Percentiles rank a stretch among this genome's conserved stretches.
Evolutionary conservation across 2,329 filamentous ascomycete genomes (phyloP).

Genomic region (Fusarium nelsonii): DNA sequence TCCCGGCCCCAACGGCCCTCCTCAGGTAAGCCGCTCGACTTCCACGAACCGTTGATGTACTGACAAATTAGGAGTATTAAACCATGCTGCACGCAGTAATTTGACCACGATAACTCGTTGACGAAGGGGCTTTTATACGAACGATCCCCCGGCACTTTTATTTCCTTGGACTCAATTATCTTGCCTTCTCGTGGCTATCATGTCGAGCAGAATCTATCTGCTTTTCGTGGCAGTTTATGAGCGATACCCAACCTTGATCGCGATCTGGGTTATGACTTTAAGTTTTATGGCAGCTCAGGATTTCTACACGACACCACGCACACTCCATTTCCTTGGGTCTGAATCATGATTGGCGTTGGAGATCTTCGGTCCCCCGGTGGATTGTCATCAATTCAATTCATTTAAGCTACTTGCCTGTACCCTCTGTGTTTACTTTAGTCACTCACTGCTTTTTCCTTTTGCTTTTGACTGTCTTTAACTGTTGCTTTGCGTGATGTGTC

Average conservation of each 20-base stretch:
- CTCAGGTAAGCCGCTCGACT: slow-evolving; percentile 53
- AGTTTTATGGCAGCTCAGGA: slow-evolving; percentile 51
- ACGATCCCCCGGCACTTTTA: slow-evolving; percentile 39
- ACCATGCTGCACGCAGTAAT: slow-evolving; percentile 40
- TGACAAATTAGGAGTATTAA: slow-evolving; percentile 38
- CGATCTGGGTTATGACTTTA: slow-evolving; percentile 48
- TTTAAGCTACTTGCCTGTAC: slow-evolving; percentile 49
- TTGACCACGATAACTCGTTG: slow-evolving; percentile 49
- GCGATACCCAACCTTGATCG: slow-evolving; percentile 45
- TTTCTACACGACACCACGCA: slow-evolving; percentile 49
- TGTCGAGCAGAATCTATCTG: slow-evolving; percentile 39
- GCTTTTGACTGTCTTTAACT: slow-evolving; percentile 44
- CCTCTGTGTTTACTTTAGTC: slow-evolving; percentile 44
- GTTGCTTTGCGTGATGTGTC: slow-evolving; percentile 41
- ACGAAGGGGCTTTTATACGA: slow-evolving; percentile 46
- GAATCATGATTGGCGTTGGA: slow-evolving; percentile 59
- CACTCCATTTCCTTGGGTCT: slow-evolving; percentile 53
- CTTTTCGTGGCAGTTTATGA: slow-evolving; percentile 42
- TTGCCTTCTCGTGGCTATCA: slow-evolving; percentile 44
- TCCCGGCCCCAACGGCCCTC: slow-evolving; percentile 54
- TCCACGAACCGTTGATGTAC: background rate
- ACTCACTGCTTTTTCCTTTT: slow-evolving; percentile 45
- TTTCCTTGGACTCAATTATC: slow-evolving; percentile 49
- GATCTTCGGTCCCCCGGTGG: slow-evolving; percentile 54
- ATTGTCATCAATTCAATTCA: slow-evolving; percentile 56